phyloP scores from a whole-genome alignment of 345 rosid genomes.

The Firmiana major region DNA sequence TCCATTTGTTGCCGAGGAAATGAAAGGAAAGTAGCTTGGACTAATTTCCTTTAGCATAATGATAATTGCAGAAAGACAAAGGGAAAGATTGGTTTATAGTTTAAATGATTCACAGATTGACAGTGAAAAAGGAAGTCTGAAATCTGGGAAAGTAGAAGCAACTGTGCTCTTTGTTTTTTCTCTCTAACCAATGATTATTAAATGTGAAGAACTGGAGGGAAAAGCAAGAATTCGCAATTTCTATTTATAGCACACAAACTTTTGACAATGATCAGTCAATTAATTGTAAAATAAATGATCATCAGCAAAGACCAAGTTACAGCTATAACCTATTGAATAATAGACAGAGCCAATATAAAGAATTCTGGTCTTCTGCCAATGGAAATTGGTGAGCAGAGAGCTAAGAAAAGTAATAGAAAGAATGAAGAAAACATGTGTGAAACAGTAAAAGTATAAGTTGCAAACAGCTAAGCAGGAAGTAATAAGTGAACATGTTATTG shows the following conservation, averaged over 20 bases:
- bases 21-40: too few species aligned
- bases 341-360: background rate
- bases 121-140: constrained; percentile 2
- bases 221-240: background rate
- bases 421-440: too few species aligned
- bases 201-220: background rate
- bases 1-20: too few species aligned
- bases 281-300: background rate
- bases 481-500: background rate
- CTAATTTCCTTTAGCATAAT: background rate
- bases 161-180: background rate
- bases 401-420: background rate
- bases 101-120: background rate
- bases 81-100: background rate
- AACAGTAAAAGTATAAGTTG: background rate
- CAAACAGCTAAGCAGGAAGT: background rate
- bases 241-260: background rate
- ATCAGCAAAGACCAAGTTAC: background rate
- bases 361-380: background rate
- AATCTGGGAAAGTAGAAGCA: constrained; percentile 3
- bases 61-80: background rate
- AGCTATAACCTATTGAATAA: background rate
- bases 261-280: background rate
- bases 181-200: constrained; percentile 12
- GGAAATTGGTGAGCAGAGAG: background rate